phyloP scores from a whole-genome alignment of 2,329 filamentous ascomycete species.

The Penicillium decumbens region DNA sequence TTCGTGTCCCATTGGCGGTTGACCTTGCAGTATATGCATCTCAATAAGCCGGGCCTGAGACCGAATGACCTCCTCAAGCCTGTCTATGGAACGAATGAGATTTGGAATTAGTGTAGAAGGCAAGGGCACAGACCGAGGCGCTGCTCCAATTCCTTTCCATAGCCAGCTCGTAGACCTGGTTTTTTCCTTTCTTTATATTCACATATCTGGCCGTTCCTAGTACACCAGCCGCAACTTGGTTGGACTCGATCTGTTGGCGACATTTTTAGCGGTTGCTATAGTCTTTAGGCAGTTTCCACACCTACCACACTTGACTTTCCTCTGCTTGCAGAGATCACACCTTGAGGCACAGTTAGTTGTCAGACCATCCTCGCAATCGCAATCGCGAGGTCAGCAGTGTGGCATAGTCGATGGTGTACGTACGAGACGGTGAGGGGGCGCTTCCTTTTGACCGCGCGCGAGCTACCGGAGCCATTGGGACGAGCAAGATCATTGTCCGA shows the following conservation, averaged over 20 bases:
- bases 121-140: slow-evolving; percentile 47
- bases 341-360: slow-evolving; percentile 27
- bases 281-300: background rate
- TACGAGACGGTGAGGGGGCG: slow-evolving; percentile 39
- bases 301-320: slow-evolving; percentile 46
- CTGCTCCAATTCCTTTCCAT: slow-evolving; percentile 68
- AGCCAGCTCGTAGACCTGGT: slow-evolving; percentile 61
- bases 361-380: background rate
- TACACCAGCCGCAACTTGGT: slow-evolving; percentile 66
- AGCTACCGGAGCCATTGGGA: slow-evolving; percentile 26
- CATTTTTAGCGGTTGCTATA: background rate
- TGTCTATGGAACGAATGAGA: slow-evolving; percentile 44
- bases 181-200: slow-evolving; percentile 69
- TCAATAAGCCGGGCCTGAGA: slow-evolving; percentile 65
- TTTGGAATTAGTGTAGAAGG: background rate
- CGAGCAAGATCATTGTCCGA: slow-evolving; percentile 30
- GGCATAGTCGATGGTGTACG: slow-evolving; percentile 16
- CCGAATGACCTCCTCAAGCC: slow-evolving; percentile 62
- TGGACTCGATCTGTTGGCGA: slow-evolving; percentile 47
- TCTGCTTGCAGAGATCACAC: slow-evolving; percentile 44
- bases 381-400: background rate
- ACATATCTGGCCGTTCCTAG: slow-evolving; percentile 61
- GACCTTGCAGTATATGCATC: slow-evolving; percentile 46
- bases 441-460: slow-evolving; percentile 34
- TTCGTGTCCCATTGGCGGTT: slow-evolving; percentile 29